Evolutionary conservation across 495 filamentous ascomycete genomes (phyloP).

Genomic region (Lophium mytilinum): DNA sequence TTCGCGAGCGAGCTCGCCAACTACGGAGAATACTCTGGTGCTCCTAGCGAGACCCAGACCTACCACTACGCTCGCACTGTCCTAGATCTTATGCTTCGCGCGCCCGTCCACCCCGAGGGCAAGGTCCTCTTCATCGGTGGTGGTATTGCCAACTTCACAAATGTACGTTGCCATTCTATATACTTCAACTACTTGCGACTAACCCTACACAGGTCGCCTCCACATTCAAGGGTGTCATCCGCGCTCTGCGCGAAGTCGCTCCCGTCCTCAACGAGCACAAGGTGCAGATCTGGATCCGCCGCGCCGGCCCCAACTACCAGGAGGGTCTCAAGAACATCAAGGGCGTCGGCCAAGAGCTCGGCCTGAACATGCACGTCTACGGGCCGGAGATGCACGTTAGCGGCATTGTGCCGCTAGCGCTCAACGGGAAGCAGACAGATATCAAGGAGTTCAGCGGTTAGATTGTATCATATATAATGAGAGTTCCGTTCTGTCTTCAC

Average conservation of each 20-base stretch:
- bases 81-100: conserved; percentile 93
- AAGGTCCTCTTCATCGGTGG: conserved; percentile 99
- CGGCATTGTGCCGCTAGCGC: conserved; percentile 60
- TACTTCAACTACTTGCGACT: not conserved
- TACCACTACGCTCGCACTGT: conserved; percentile 97
- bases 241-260: conserved; percentile 86
- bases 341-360: conserved; percentile 84
- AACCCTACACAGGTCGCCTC: conserved; percentile 59
- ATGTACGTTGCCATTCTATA: conserved; percentile 34
- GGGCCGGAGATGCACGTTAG: conserved; percentile 91
- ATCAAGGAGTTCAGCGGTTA: conserved; percentile 41
- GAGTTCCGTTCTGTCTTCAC: not conserved
- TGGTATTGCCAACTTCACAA: conserved; percentile 99
- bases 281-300: conserved; percentile 98
- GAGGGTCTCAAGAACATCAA: conserved; percentile 99
- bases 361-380: conserved; percentile 90
- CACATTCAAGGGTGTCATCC: conserved; percentile 99
- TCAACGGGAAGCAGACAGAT: conserved; percentile 49
- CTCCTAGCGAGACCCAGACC: conserved; percentile 94
- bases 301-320: conserved; percentile 98
- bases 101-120: conserved; percentile 75
- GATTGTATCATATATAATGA: conserved; percentile 5
- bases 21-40: conserved; percentile 99
- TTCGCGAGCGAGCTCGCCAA: conserved; percentile 96
- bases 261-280: conserved; percentile 88